Evolutionary conservation across 176 grass and related monocot genomes (phyloP).

Genomic region (Ananas comosus): DNA sequence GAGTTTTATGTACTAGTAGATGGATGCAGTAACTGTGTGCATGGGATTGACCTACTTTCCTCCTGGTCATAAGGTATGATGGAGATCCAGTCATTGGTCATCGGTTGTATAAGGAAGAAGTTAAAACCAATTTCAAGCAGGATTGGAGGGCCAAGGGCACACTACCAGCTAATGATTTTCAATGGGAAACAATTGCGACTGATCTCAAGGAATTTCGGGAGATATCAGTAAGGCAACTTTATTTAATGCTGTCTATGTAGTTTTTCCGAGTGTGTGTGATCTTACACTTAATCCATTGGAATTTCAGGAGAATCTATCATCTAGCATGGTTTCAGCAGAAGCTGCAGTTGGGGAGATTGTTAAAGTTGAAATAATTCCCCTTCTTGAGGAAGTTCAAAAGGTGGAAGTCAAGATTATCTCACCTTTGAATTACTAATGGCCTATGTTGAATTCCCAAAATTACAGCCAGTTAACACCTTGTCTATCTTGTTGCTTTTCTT

Average conservation of each 20-base stretch:
- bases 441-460: no score
- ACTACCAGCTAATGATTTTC: slow-evolving; percentile 37
- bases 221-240: slow-evolving; percentile 49
- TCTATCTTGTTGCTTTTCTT: neutral
- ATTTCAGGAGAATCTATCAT: slow-evolving; percentile 61
- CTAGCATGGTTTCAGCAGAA: slow-evolving; percentile 39
- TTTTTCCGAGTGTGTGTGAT: slow-evolving; percentile 6
- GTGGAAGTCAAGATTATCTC: slow-evolving; percentile 21
- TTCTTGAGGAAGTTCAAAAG: slow-evolving; percentile 60
- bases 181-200: slow-evolving; percentile 75
- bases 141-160: slow-evolving; percentile 56
- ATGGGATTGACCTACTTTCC: neutral
- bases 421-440: neutral
- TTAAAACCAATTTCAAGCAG: slow-evolving; percentile 34
- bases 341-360: slow-evolving; percentile 42
- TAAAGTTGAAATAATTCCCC: slow-evolving; percentile 50
- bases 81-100: slow-evolving; percentile 74
- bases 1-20: neutral
- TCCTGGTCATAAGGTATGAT: slow-evolving; percentile 59
- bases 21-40: neutral
- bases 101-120: slow-evolving; percentile 69
- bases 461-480: neutral
- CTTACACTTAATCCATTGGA: slow-evolving; percentile 21
- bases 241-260: slow-evolving; percentile 5
- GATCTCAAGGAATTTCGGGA: slow-evolving; percentile 76